phyloP scores from a whole-genome alignment of 2,329 filamentous ascomycete species.

The Diaporthe vexans region DNA sequence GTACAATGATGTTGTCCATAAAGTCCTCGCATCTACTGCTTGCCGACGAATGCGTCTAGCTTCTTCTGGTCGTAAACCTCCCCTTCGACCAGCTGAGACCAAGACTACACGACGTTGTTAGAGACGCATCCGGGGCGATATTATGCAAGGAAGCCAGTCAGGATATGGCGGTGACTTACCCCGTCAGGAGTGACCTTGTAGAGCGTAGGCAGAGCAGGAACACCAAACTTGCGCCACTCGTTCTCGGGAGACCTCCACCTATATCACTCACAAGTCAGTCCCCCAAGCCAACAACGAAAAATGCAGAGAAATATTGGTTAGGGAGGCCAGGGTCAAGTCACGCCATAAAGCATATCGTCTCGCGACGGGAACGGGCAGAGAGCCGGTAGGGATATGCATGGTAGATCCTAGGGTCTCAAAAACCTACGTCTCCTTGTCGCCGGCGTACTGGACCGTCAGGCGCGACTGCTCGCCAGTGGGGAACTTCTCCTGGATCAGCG shows the following conservation, averaged over 20 bases:
- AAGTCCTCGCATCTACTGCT: background rate
- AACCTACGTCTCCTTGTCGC: conserved; percentile 45
- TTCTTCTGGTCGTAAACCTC: conserved; percentile 47
- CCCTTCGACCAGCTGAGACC: conserved; percentile 46
- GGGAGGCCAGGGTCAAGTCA: too few relatives aligned
- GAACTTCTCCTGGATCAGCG: conserved; percentile 46
- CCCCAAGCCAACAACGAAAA: too few relatives aligned
- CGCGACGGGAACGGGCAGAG: background rate
- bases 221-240: conserved; percentile 46
- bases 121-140: background rate
- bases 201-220: conserved; percentile 46
- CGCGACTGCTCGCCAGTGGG: conserved; percentile 36
- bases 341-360: too few relatives aligned
- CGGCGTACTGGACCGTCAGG: conserved; percentile 45
- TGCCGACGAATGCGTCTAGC: conserved; percentile 44
- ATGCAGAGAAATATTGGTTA: too few relatives aligned
- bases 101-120: conserved; percentile 41
- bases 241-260: conserved; percentile 47
- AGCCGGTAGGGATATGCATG: background rate
- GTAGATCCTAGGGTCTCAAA: too few relatives aligned
- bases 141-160: background rate
- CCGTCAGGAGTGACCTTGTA: conserved; percentile 46
- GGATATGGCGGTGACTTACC: conserved; percentile 40
- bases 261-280: conserved; percentile 19
- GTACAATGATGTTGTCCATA: background rate